Evolutionary conservation across 163 green algal species (phyloP).

Genomic region (Trebouxia gelatinosa): DNA sequence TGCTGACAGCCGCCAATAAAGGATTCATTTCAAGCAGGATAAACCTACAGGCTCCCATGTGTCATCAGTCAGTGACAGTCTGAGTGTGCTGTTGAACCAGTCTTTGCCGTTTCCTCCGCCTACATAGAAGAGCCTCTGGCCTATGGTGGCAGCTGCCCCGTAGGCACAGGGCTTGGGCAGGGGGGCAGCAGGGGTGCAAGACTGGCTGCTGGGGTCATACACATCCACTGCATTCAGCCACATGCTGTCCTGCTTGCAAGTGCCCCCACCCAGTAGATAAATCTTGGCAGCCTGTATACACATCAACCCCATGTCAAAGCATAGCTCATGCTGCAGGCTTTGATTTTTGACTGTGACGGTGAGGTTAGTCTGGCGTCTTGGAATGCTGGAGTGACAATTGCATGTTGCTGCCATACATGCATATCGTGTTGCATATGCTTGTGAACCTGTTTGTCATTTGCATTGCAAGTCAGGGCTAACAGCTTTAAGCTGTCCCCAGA

Average conservation of each 20-base stretch:
- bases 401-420: not conserved
- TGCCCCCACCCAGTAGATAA: not conserved
- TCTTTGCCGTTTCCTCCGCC: slow-evolving; percentile 17
- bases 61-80: not conserved
- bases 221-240: slow-evolving; percentile 21
- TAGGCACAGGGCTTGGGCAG: slow-evolving; percentile 14
- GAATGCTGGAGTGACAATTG: too few relatives aligned
- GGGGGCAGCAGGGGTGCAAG: not conserved
- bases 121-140: not conserved
- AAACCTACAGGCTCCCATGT: not conserved
- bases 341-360: slow-evolving; percentile 82
- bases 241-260: not conserved
- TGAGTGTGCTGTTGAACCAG: slow-evolving; percentile 18
- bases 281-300: too few relatives aligned
- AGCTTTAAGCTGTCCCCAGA: too few relatives aligned
- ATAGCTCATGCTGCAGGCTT: slow-evolving; percentile 64
- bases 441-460: not conserved
- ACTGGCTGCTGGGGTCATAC: not conserved
- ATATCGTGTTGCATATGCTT: not conserved
- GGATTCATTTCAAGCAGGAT: not conserved
- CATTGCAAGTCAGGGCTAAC: too few relatives aligned
- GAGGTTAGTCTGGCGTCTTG: too few relatives aligned
- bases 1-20: too few relatives aligned
- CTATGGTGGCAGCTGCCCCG: slow-evolving; percentile 2
- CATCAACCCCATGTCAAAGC: too few relatives aligned